phyloP scores from a whole-genome alignment of 345 rosid genomes.

The Moricandia arvensis region DNA sequence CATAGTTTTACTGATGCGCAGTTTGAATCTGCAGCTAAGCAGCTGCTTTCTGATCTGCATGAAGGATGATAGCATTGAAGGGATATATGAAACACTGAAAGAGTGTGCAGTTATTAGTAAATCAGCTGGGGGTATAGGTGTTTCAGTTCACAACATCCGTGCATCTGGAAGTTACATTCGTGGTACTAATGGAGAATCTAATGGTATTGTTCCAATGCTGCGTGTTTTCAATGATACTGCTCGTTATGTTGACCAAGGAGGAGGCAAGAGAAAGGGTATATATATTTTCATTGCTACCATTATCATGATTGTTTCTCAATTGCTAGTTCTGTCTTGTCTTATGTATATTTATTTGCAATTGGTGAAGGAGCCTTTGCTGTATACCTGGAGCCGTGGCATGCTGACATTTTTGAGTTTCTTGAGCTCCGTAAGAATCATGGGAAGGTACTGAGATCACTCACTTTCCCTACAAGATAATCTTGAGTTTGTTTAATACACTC shows the following conservation, averaged over 20 bases:
- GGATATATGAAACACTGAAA: constrained; percentile 86
- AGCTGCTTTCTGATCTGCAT: constrained; percentile 88
- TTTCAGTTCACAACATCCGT: constrained; percentile 58
- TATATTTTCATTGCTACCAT: neutral
- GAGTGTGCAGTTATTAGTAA: constrained; percentile 93
- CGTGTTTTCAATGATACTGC: constrained; percentile 29
- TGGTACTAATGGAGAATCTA: constrained; percentile 75
- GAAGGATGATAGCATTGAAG: constrained; percentile 96
- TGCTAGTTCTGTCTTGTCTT: neutral
- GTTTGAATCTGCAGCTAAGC: constrained; percentile 52
- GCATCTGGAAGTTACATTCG: constrained; percentile 38
- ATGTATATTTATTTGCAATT: neutral
- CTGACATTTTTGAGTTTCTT: constrained; percentile 66
- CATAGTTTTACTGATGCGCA: neutral
- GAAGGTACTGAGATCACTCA: constrained; percentile 43
- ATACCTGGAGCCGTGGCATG: constrained; percentile 90
- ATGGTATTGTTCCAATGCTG: constrained; percentile 75
- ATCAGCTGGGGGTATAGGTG: constrained; percentile 94
- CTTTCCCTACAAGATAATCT: neutral
- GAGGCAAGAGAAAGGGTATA: constrained; percentile 33
- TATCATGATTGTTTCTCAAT: neutral
- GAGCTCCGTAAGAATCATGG: constrained; percentile 84
- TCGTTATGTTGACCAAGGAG: constrained; percentile 34
- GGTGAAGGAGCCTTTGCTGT: constrained; percentile 73
- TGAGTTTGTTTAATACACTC: neutral